Evolutionary conservation across 345 rosid genomes (phyloP), one percentile per base, ranked within the genome.

Genomic region (Aegle marmelos): DNA sequence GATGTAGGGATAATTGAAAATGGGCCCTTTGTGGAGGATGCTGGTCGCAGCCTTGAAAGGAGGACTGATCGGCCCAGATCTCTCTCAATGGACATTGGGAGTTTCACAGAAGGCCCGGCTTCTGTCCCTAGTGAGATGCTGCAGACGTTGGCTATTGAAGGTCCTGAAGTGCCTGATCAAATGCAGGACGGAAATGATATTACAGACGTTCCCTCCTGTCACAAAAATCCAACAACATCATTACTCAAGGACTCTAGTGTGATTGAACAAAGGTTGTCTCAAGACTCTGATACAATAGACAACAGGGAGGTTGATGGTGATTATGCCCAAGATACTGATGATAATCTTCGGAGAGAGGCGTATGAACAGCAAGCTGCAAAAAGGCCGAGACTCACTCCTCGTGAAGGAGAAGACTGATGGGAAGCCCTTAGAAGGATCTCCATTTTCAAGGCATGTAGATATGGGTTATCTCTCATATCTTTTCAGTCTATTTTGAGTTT

Each of bases 1-100:
- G 98, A 92, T 68, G 76, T 91, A 28, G 87, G 86, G 50, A 88
- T 90, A 33, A 79, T 87, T 68, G 95, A 90, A 79, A 68, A 78
- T 75, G 74, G 63, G 74, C 75, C 79, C 13, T 27, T 74, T 36
- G 72, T 19, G 56, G 77, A 81, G 39, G 82, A 70, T 59, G 58
- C 31, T 36, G 62, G 54, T 73, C 75, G 28, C 19, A 41, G 72
- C 70, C 83, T 67, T 53, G 79, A 82, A 58, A 65, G 72, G 77
- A 81, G 71, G 56, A 60, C 70, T 27, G 80, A 80, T 70, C 65
- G 48, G 66, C 79, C 34, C 75, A 66, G 22, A 69, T 79, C 86
- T 67, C 83, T 58, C 16, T 79, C 82, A 41, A 62, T 34, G 75
- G 83, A 85, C 56, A 66, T 53, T 37, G 82, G 67, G 45, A 65